Evolutionary conservation across 2,329 filamentous ascomycete genomes (phyloP), one percentile per base, ranked within the genome.

Genomic region (Thielaviopsis populi): DNA sequence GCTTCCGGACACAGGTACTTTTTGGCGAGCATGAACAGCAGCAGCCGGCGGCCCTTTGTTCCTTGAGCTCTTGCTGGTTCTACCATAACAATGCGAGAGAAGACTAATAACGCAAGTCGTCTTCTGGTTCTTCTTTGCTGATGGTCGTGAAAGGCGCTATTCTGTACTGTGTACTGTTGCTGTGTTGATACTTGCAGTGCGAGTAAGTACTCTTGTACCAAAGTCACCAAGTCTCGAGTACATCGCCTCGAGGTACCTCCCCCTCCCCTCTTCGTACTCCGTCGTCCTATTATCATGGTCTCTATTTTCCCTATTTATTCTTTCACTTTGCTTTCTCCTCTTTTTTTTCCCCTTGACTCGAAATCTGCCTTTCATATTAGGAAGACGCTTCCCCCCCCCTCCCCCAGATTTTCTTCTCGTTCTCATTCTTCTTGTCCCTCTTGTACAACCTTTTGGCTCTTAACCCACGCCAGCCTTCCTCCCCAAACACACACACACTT

Each of bases 151-250:
- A 56, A 33, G 50, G 30, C 50, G 24, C 17, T 56, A 15, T 50
- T 19, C 15, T 24, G 24, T 50, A 13, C 19, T 50, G 46, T 50
- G 50, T 54, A 22, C 15, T 11, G 41, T 42, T 54, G 27, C 22
- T 48, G 46, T 50, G 46, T 13, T 50, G 46, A 13, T 24, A 24
- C 46, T 50, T 24, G 46, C 46, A 24, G 13, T 50, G 27, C 17
- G 50, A 33, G 24, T 33, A 56, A 56, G 50, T 56, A 56, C 50
- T 56, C 50, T 56, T 30, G 50, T 56, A 56, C 50, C 50, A 1
- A 56, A 56, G 50, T 53, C 50, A 56, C 50, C 50, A 56, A 56
- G 50, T 56, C 50, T 33, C 50, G 50, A 56, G 50, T 56, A 56
- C 50, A 56, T 30, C 27, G 13, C 46, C 46, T 50, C 46, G 46